Percentiles rank a stretch among this genome's conserved stretches.
Conservation (phyloP, 23 red algal genomes). For the Gracilariopsis chorda region DNA sequence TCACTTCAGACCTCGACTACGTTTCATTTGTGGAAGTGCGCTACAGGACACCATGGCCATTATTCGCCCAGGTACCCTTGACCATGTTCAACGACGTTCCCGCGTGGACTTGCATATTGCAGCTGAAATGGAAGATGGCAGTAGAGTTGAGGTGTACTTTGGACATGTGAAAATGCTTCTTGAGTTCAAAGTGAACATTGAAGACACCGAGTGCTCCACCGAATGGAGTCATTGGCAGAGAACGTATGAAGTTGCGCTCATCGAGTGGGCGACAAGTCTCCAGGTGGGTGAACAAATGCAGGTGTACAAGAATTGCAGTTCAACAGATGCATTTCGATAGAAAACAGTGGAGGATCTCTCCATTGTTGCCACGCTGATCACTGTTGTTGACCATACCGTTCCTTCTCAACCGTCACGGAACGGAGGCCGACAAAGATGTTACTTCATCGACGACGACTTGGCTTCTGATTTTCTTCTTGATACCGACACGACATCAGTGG, state of each 20-base stretch:
- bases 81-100: not conserved
- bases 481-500: no score
- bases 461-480: no score
- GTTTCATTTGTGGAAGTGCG: not conserved
- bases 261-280: not conserved
- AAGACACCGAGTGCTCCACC: not conserved
- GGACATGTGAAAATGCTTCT: not conserved
- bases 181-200: not conserved
- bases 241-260: not conserved
- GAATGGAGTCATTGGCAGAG: not conserved
- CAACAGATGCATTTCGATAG: not conserved
- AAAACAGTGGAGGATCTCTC: not conserved
- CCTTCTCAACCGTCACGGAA: not conserved
- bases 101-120: not conserved
- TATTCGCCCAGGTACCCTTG: not conserved
- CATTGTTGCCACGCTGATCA: not conserved
- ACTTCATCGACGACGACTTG: constrained; percentile 8
- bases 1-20: not conserved
- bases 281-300: not conserved
- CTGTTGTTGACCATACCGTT: not conserved
- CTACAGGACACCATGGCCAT: not conserved
- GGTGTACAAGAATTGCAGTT: not conserved
- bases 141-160: not conserved
- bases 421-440: not conserved
- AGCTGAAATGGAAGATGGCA: not conserved